Evolutionary conservation across 257 asterid species (phyloP).

Genomic region (Przewalskia tangutica): DNA sequence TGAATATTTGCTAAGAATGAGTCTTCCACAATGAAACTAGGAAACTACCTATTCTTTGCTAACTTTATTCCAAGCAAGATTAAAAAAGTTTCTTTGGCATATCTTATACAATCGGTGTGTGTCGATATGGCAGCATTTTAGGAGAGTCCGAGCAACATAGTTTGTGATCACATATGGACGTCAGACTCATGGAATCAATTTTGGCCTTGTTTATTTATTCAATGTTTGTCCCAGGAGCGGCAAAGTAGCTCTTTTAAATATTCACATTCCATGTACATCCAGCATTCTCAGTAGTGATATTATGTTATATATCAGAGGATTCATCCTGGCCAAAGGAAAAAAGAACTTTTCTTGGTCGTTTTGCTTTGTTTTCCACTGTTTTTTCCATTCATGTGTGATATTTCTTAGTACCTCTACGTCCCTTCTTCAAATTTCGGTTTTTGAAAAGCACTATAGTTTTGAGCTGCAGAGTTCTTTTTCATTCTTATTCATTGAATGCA

Average conservation of each 20-base stretch:
- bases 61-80: not conserved
- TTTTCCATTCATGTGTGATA: not conserved
- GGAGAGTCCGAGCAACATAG: not conserved
- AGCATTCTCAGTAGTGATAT: not conserved
- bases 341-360: not conserved
- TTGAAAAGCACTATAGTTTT: not conserved
- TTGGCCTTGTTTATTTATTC: not conserved
- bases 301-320: not conserved
- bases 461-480: not conserved
- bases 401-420: not conserved
- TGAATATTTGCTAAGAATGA: not conserved
- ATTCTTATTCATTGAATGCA: conserved; percentile 5
- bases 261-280: not conserved
- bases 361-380: not conserved
- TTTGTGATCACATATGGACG: not conserved
- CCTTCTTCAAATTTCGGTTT: not conserved
- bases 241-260: not conserved
- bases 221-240: not conserved
- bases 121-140: not conserved
- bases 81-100: not conserved
- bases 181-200: not conserved
- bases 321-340: not conserved
- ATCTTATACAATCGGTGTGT: not conserved
- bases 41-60: not conserved
- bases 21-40: not conserved